Conservation (phyloP, 495 filamentous ascomycete species). For the Aspergillus asperescens region DNA sequence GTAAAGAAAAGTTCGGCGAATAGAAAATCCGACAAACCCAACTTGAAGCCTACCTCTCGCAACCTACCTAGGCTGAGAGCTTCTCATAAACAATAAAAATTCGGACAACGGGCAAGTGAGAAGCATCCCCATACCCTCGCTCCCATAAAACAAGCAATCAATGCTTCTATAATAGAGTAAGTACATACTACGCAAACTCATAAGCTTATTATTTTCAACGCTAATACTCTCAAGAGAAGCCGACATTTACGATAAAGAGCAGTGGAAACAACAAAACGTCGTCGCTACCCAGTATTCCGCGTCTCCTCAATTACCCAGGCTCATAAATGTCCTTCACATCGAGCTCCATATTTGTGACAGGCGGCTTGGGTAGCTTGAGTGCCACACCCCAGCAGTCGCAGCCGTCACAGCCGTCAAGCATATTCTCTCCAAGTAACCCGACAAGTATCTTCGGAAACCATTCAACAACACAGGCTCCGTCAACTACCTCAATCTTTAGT, state of each 20-base stretch:
- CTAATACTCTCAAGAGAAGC: neutral
- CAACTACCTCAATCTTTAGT: constrained; percentile 28
- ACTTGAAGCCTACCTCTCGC: constrained; percentile 6
- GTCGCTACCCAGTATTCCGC: neutral
- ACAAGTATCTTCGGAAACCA: constrained; percentile 26
- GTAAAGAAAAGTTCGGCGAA: constrained; percentile 7
- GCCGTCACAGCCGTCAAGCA: constrained; percentile 21
- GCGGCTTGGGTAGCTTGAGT: constrained; percentile 30
- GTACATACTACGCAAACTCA: neutral
- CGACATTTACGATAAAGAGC: neutral
- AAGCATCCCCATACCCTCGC: neutral
- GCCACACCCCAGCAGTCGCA: constrained; percentile 21
- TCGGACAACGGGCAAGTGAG: neutral
- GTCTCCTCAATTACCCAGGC: neutral
- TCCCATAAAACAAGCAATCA: neutral
- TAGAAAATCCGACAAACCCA: constrained; percentile 14
- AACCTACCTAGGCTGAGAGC: constrained; percentile 6
- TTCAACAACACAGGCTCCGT: constrained; percentile 21
- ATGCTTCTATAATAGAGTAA: neutral
- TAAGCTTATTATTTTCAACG: no score
- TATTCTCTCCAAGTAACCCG: constrained; percentile 35
- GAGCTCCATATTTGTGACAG: constrained; percentile 35
- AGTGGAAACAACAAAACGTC: neutral
- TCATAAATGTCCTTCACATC: constrained; percentile 23
- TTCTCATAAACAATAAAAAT: constrained; percentile 12